Base-by-base conservation (phyloP, 2,329 filamentous ascomycete species). In the Ophiosphaerella herpotricha region DNA sequence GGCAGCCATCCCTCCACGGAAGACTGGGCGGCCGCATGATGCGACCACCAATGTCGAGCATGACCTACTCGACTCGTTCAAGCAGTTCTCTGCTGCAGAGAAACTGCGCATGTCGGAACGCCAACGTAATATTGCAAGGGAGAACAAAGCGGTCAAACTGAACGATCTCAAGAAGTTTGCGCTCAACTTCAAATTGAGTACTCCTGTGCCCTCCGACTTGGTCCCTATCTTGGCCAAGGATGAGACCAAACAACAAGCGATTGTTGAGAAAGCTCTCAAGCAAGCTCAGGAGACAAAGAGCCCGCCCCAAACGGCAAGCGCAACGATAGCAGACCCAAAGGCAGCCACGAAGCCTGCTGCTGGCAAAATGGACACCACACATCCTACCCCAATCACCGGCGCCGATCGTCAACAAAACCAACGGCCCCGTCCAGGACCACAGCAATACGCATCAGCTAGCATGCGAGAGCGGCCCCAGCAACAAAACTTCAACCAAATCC, bases 191-290 rank as follows among this genome's bases (percentile, higher is more conserved):
- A 97, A 97, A 76, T 83, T 99, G 14, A 88, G 89, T 42, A 97
- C 93, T 2, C 91, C 92, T 5, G 91, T 99, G 9, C 94, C 94
- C 1, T 86, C 84, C 43, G 94, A 99, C 73, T 77, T 99, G 32
- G 91, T 99, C 24, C 88, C 90, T 1, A 99, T 99, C 60, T 88
- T 99, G 53, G 93, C 94, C 50, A 99, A 97, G 72, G 94, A 99
- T 69, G 91, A 91, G n/a, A 82, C 80, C 39, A 99, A 97, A 77
- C 94, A 97, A 74, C 86, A 91, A 66, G 86, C 92, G 68, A 97
- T 99, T 56, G 88, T 96, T 66, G 88, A 91, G 63, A 95, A 92
- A 73, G 91, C 91, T 1, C 85, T 90, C 53, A 84, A 85, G 66
- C 88, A 93, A 59, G 86, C 85, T 2, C 86, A 90, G 48, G 77